phyloP scores from a whole-genome alignment of 768 basidiomycete genomes.

The Suillus americanus region DNA sequence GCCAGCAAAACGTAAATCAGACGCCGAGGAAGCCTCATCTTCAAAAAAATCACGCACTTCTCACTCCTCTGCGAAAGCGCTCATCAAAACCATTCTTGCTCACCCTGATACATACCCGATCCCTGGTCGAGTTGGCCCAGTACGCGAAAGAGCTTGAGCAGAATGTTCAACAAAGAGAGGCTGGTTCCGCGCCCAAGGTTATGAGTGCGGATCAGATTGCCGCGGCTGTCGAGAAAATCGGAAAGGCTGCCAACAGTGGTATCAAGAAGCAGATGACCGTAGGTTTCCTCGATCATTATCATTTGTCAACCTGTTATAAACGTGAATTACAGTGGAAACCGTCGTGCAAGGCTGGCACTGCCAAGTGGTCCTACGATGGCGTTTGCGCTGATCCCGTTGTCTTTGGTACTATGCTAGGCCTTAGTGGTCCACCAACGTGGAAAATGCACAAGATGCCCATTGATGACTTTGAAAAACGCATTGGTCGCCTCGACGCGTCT shows the following conservation, averaged over 20 bases:
- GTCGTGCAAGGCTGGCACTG: slow-evolving; percentile 43
- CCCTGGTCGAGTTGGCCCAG: slow-evolving; percentile 30
- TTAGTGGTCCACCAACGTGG: slow-evolving; percentile 45
- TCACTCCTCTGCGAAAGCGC: slow-evolving; percentile 34
- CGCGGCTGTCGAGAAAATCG: slow-evolving; percentile 44
- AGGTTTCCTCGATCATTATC: slow-evolving; percentile 11
- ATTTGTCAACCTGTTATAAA: not conserved
- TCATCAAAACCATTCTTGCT: slow-evolving; percentile 39
- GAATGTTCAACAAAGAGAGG: slow-evolving; percentile 20
- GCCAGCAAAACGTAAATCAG: slow-evolving; percentile 38
- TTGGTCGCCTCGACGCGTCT: slow-evolving; percentile 36
- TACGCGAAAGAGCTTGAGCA: slow-evolving; percentile 35
- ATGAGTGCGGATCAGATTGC: slow-evolving; percentile 40
- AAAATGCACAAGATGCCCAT: slow-evolving; percentile 47
- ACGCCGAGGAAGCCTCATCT: slow-evolving; percentile 17
- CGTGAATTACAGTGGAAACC: slow-evolving; percentile 47
- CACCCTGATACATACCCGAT: slow-evolving; percentile 36
- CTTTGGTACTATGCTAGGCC: slow-evolving; percentile 44
- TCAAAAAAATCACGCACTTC: slow-evolving; percentile 30
- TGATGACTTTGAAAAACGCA: slow-evolving; percentile 32
- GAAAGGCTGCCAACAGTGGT: slow-evolving; percentile 44
- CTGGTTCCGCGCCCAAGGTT: slow-evolving; percentile 21
- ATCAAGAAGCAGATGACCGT: slow-evolving; percentile 53
- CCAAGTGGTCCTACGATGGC: slow-evolving; percentile 54
- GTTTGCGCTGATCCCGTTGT: slow-evolving; percentile 47